Conservation (phyloP, 2,329 filamentous ascomycete species). For the Exophiala sp. region DNA sequence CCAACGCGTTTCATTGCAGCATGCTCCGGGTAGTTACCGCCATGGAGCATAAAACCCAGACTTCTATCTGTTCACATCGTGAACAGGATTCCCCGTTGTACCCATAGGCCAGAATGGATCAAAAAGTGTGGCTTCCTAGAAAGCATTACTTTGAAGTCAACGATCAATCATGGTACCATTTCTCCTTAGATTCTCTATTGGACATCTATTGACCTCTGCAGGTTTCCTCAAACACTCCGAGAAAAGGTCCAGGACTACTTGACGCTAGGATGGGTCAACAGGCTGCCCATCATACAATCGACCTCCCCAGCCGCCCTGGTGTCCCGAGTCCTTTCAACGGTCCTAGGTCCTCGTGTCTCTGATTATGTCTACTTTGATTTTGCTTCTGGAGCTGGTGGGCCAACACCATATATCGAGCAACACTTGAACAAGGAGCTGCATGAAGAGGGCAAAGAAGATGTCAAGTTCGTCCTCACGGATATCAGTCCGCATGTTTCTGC, state of each 20-base stretch:
- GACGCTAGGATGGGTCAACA: slow-evolving; percentile 60
- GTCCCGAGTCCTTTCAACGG: slow-evolving; percentile 53
- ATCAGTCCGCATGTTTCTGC: slow-evolving; percentile 61
- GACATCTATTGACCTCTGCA: slow-evolving; percentile 32
- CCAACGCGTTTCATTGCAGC: too few relatives aligned
- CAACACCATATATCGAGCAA: slow-evolving; percentile 62
- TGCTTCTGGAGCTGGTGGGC: slow-evolving; percentile 70
- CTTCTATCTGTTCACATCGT: background rate
- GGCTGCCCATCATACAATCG: slow-evolving; percentile 56
- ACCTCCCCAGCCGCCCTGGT: slow-evolving; percentile 59
- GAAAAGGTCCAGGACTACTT: slow-evolving; percentile 59
- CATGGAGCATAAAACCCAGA: too few relatives aligned
- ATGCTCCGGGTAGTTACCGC: too few relatives aligned
- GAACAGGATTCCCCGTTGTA: background rate
- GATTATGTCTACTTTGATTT: slow-evolving; percentile 69
- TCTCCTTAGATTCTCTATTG: slow-evolving; percentile 25
- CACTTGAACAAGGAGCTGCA: slow-evolving; percentile 50
- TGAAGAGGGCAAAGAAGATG: slow-evolving; percentile 28
- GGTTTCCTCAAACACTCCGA: slow-evolving; percentile 63
- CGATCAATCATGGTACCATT: slow-evolving; percentile 59
- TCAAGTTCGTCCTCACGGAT: slow-evolving; percentile 63
- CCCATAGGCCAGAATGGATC: background rate
- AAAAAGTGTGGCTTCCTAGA: slow-evolving; percentile 16
- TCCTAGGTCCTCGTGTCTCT: slow-evolving; percentile 48
- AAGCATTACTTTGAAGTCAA: slow-evolving; percentile 64